Evolutionary conservation across 148 eudicot species (phyloP).

Genomic region (Rhododendron simsii): DNA sequence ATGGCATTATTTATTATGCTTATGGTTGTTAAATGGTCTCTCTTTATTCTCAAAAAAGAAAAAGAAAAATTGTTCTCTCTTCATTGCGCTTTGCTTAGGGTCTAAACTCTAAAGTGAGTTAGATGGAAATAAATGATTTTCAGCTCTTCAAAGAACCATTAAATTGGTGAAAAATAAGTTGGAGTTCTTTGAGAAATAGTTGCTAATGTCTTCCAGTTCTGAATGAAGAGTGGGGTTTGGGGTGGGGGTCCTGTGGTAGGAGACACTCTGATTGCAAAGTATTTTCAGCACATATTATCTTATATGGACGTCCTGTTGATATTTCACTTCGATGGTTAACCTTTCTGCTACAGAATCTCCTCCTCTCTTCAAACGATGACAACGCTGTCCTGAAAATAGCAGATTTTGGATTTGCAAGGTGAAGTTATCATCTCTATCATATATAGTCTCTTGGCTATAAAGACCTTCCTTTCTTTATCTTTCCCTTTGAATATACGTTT

Average conservation of each 20-base stretch:
- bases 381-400: slow-evolving; percentile 83
- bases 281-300: not conserved
- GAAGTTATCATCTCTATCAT: slow-evolving; percentile 6
- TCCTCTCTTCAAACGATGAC: slow-evolving; percentile 56
- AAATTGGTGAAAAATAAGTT: not conserved
- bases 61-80: not conserved
- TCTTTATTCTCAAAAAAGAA: not conserved
- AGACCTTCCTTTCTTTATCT: not conserved
- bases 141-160: not conserved
- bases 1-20: not conserved
- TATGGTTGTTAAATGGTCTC: not conserved
- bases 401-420: slow-evolving; percentile 99
- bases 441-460: not conserved
- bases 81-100: not conserved
- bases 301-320: not conserved
- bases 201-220: not conserved
- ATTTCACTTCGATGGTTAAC: slow-evolving; percentile 5
- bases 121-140: not conserved
- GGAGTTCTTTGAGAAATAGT: not conserved
- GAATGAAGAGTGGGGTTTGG: not conserved
- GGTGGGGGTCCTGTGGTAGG: not conserved
- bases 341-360: slow-evolving; percentile 68
- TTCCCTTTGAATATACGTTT: not conserved
- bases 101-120: not conserved
- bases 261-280: not conserved